Evolutionary conservation across 371 early-diverging fungal species (phyloP).

Genomic region (Lichtheimia ramosa): DNA sequence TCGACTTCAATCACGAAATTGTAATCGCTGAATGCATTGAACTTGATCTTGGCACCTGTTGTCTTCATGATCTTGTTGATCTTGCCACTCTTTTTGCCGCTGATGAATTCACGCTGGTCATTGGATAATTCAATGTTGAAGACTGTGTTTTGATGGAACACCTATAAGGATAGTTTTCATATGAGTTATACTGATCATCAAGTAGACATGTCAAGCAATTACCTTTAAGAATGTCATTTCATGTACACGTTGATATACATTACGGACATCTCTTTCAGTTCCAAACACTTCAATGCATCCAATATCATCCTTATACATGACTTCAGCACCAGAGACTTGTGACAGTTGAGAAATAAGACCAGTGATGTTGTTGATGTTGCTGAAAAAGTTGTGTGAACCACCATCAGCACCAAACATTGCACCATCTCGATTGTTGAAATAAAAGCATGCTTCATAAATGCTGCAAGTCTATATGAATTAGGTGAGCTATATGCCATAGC

Average conservation of each 20-base stretch:
- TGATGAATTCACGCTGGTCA: slow-evolving; percentile 90
- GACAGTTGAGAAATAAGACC: slow-evolving; percentile 49
- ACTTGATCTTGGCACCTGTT: slow-evolving; percentile 65
- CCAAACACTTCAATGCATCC: slow-evolving; percentile 66
- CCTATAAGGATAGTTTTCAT: slow-evolving; percentile 1
- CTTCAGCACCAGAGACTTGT: slow-evolving; percentile 58
- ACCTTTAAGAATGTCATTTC: slow-evolving; percentile 50
- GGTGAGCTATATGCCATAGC: too few relatives aligned
- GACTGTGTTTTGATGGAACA: slow-evolving; percentile 35
- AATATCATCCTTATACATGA: slow-evolving; percentile 43
- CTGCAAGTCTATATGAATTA: slow-evolving; percentile 42
- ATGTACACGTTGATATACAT: slow-evolving; percentile 53
- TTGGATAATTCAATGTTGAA: slow-evolving; percentile 68
- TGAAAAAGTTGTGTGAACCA: slow-evolving; percentile 31
- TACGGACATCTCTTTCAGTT: slow-evolving; percentile 55
- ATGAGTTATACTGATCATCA: too few relatives aligned
- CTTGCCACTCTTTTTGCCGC: slow-evolving; percentile 95
- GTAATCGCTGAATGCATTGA: slow-evolving; percentile 65
- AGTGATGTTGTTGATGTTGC: slow-evolving; percentile 33
- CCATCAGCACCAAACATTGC: slow-evolving; percentile 30
- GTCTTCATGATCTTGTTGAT: slow-evolving; percentile 88
- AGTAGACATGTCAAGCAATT: neutral
- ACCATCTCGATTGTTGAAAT: slow-evolving; percentile 42
- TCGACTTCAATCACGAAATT: slow-evolving; percentile 79
- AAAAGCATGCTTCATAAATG: slow-evolving; percentile 61